A percentile compares a stretch with the other conserved stretches of the same genome.
Conservation (phyloP, 2,329 filamentous ascomycete genomes). For the Pezicula rhizophila region DNA sequence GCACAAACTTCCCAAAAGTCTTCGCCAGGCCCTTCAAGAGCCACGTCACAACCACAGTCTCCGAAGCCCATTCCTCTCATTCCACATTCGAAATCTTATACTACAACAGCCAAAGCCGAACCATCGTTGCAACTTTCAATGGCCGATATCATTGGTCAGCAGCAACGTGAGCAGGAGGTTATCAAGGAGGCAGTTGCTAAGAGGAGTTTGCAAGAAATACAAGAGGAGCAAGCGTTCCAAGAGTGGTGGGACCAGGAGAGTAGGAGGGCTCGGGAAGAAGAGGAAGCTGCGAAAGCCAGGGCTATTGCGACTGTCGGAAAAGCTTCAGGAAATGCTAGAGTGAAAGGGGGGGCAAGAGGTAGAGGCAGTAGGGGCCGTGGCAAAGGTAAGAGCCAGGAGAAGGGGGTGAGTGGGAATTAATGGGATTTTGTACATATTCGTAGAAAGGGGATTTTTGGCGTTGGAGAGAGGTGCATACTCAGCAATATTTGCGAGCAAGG, state of each 20-base stretch:
- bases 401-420: background rate
- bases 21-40: constrained; percentile 9
- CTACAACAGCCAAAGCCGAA: constrained; percentile 54
- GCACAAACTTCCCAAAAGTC: constrained; percentile 10
- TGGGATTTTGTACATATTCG: background rate
- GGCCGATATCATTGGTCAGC: constrained; percentile 81
- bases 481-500: too few species aligned
- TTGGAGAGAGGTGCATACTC: background rate
- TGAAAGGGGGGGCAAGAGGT: constrained; percentile 11
- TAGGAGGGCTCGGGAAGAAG: constrained; percentile 55
- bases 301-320: constrained; percentile 20
- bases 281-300: constrained; percentile 18
- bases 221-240: constrained; percentile 94
- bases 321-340: constrained; percentile 10
- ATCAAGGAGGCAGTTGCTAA: constrained; percentile 82
- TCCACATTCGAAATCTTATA: constrained; percentile 58
- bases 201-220: constrained; percentile 86
- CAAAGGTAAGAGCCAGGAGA: constrained; percentile 6
- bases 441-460: background rate
- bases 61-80: constrained; percentile 34
- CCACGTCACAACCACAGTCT: constrained; percentile 14
- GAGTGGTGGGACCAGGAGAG: constrained; percentile 94
- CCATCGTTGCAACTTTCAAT: constrained; percentile 66
- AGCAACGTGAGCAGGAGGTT: constrained; percentile 76
- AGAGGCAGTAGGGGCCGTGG: constrained; percentile 12